phyloP scores from a whole-genome alignment of 2,329 filamentous ascomycete genomes.

The Zarea fungicola region DNA sequence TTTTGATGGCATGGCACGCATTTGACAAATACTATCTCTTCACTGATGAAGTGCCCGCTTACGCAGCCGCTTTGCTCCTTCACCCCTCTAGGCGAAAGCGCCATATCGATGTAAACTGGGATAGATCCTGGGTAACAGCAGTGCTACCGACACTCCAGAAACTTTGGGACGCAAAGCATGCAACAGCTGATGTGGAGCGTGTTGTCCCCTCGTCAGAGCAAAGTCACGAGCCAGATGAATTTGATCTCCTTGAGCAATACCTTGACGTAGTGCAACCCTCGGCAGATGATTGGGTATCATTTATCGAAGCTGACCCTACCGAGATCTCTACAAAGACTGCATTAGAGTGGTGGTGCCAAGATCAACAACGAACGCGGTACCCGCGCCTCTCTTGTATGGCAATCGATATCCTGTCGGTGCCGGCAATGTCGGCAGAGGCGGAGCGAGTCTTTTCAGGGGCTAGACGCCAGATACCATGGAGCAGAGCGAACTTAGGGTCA shows the following conservation, averaged over 20 bases:
- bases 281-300: too few relatives aligned
- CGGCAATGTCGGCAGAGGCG: neutral
- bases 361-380: neutral
- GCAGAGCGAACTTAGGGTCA: neutral
- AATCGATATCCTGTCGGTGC: constrained; percentile 2
- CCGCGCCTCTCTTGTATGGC: neutral
- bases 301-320: too few relatives aligned
- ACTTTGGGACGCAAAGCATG: too few relatives aligned
- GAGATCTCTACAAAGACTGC: too few relatives aligned
- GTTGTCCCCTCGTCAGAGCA: too few relatives aligned
- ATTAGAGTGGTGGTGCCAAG: too few relatives aligned
- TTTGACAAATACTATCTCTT: neutral
- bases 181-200: too few relatives aligned
- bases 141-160: neutral
- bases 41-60: neutral
- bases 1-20: neutral
- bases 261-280: too few relatives aligned
- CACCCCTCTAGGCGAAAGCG: neutral
- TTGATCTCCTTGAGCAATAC: too few relatives aligned
- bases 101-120: neutral
- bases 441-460: neutral
- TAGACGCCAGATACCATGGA: neutral
- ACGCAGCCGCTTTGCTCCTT: neutral
- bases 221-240: too few relatives aligned
- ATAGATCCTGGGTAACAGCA: neutral